A percentile compares a stretch with the other conserved stretches of the same genome.
Evolutionary conservation across 345 rosid species (phyloP).

Genomic region (Citrus sp.): DNA sequence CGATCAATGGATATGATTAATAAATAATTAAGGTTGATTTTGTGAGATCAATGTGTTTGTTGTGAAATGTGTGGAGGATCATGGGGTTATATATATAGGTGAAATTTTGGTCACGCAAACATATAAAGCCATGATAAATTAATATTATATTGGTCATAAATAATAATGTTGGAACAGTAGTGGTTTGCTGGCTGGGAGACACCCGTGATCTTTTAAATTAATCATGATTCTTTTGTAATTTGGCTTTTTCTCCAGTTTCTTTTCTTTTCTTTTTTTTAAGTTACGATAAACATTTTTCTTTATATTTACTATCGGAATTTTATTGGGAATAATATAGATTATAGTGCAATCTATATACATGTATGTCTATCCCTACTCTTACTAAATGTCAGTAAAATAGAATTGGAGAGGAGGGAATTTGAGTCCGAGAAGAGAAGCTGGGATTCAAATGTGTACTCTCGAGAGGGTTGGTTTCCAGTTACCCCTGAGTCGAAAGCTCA

Average conservation of each 20-base stretch:
- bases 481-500: no score
- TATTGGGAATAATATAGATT: no score
- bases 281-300: no score
- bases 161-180: constrained; percentile 17
- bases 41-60: not conserved
- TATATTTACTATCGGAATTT: no score
- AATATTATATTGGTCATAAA: not conserved
- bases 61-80: not conserved
- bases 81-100: not conserved
- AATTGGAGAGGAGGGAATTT: no score
- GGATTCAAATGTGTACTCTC: no score
- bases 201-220: constrained; percentile 25
- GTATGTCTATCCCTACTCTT: no score
- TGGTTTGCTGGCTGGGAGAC: constrained; percentile 34
- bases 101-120: not conserved
- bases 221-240: constrained; percentile 22
- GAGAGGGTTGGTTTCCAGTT: no score
- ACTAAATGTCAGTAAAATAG: no score
- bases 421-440: no score
- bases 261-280: not conserved
- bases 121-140: not conserved
- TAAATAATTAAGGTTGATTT: not conserved
- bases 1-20: not conserved
- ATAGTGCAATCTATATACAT: no score
- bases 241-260: not conserved